A percentile compares a stretch with the other conserved stretches of the same genome.
These are phyloP conservation scores for Fusarium redolens DNA, from an alignment of 2,329 filamentous ascomycete species.

Conservation along the genomic window DNA sequence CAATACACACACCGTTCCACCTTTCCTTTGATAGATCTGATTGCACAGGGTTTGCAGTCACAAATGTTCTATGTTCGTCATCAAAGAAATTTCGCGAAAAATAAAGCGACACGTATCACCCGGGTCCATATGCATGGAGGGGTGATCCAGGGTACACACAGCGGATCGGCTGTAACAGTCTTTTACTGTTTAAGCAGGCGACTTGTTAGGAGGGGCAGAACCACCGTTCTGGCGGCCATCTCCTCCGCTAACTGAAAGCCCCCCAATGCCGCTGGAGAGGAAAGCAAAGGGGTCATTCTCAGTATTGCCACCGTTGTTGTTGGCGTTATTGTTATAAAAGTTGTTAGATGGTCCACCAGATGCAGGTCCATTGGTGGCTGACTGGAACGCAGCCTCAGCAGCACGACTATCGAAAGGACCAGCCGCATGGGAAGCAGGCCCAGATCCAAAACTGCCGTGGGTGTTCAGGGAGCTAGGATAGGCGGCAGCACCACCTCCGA, in stretches of 20 bases:
- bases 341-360: constrained; percentile 76
- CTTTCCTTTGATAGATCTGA: constrained; percentile 54
- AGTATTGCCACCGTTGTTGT: constrained; percentile 70
- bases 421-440: constrained; percentile 81
- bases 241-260: constrained; percentile 75
- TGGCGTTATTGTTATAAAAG: constrained; percentile 67
- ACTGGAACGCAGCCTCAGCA: constrained; percentile 93
- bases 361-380: constrained; percentile 82
- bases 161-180: constrained; percentile 38
- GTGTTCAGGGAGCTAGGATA: constrained; percentile 86
- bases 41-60: constrained; percentile 58
- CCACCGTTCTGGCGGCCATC: constrained; percentile 73
- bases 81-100: constrained; percentile 52
- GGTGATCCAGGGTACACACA: constrained; percentile 45
- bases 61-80: constrained; percentile 59
- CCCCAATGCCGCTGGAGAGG: constrained; percentile 77
- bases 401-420: constrained; percentile 93
- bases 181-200: constrained; percentile 61
- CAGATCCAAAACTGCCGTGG: constrained; percentile 75
- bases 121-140: constrained; percentile 31
- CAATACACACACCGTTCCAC: constrained; percentile 52
- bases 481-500: constrained; percentile 74
- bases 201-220: constrained; percentile 68
- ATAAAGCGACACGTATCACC: constrained; percentile 43
- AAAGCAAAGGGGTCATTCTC: constrained; percentile 85